These are phyloP conservation scores for Colletotrichum sidae DNA, from an alignment of 2,329 filamentous ascomycete species.

Conservation along the genomic window DNA sequence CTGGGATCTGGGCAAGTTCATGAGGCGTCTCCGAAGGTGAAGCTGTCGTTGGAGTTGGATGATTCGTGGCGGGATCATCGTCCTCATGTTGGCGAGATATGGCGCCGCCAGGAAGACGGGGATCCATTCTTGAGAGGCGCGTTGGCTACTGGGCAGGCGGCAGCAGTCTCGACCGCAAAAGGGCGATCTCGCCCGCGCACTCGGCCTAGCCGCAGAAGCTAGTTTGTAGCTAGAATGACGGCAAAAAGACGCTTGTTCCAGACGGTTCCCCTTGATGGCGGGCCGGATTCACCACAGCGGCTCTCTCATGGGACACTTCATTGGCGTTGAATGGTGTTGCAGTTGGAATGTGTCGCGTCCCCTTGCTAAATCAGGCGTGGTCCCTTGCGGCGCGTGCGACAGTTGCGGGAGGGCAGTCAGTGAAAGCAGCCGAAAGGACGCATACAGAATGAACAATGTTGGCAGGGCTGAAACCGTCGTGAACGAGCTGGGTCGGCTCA, in stretches of 20 bases:
- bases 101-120: conserved; percentile 20
- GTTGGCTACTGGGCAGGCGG: conserved; percentile 30
- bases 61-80: conserved; percentile 21
- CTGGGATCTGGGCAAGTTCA: conserved; percentile 19
- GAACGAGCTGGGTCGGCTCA: conserved; percentile 1
- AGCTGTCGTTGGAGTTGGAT: conserved; percentile 1
- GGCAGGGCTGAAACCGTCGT: conserved; percentile 31
- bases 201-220: conserved; percentile 19
- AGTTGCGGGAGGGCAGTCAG: neutral
- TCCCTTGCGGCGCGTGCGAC: neutral
- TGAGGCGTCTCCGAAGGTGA: conserved; percentile 17
- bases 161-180: conserved; percentile 15
- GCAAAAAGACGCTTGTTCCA: conserved; percentile 29
- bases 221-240: conserved; percentile 19
- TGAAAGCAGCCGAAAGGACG: conserved; percentile 25
- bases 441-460: conserved; percentile 6
- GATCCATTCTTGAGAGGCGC: conserved; percentile 32
- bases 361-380: conserved; percentile 27
- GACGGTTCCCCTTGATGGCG: conserved; percentile 22
- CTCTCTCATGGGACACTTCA: conserved; percentile 25
- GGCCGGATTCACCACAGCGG: conserved; percentile 34
- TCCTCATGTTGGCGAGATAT: conserved; percentile 32
- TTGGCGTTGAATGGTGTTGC: conserved; percentile 17
- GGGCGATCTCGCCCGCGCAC: conserved; percentile 20
- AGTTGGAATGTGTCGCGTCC: conserved; percentile 22